Base-by-base conservation (phyloP, 129 eudicot genomes). In the Flaveria brownii region DNA sequence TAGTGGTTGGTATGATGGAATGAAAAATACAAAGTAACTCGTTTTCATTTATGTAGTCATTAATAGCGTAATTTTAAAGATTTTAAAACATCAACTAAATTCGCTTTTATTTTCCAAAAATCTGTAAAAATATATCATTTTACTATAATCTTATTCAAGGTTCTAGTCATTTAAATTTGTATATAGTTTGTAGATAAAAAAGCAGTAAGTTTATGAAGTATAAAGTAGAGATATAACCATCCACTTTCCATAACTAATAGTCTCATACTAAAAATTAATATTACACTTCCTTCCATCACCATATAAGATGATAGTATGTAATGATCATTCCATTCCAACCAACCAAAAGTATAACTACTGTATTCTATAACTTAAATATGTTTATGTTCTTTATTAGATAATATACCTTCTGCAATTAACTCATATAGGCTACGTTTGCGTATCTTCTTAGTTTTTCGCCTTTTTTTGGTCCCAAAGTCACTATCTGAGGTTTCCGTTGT, bases 371-470 rank as follows among this genome's bases (percentile, higher is more conserved):
- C 41, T 43, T 69, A 17, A 63, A 54, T 6, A 69, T 20, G 26
- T 39, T 50, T 52, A 42, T 6, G 72, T 14, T 55, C 43, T 54
- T 71, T 59, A 36, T 57, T 67, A 36, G 59, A 49, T 72, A 39
- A 30, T 22, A 70, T 81, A 90, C 96, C 96, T 84, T 81, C 64
- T 56, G 71, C 43, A 54, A 84, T 77, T 68, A 90, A 77, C 56
- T 86, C 96, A 51, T 87, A 71, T 62, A 86, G 71, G 64, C 90
- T 84, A 55, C 90, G 90, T 46, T 74, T 86, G 72, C 89, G 90
- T 64, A 82, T 75, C 76, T 80, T 85, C 82, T 84, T 86, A 64
- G 18, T 68, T 79, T 76, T 87, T 68, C 75, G 75, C 74, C 70
- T 84, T 72, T 43, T 76, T 56, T 46, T 61, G 83, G 55, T 76